Evolutionary conservation across 495 filamentous ascomycete species (phyloP).

Genomic region (Neurospora pannonica): DNA sequence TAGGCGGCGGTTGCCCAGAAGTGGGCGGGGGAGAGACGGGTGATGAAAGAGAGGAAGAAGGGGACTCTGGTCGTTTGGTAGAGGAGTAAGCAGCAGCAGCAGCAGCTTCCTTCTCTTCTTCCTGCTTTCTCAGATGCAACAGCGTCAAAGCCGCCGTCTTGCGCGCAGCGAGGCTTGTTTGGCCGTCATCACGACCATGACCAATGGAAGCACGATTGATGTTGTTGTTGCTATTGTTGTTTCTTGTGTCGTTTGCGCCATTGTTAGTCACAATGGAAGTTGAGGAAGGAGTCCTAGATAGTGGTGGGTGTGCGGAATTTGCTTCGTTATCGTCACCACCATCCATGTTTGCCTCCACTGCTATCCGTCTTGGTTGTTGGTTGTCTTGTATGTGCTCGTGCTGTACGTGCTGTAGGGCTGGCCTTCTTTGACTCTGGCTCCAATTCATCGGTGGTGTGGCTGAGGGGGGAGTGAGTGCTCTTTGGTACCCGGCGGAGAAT

Average conservation of each 20-base stretch:
- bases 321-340: background rate
- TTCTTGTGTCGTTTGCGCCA: background rate
- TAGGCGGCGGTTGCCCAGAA: background rate
- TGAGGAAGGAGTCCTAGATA: background rate
- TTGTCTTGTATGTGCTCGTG: background rate
- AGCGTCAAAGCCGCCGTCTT: background rate
- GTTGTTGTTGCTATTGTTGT: background rate
- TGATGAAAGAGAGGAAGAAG: background rate
- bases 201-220: background rate
- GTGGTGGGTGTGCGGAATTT: background rate
- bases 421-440: background rate
- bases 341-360: background rate
- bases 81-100: background rate
- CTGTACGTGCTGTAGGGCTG: background rate
- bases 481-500: background rate
- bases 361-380: background rate
- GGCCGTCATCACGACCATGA: background rate
- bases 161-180: background rate
- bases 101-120: background rate
- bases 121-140: background rate
- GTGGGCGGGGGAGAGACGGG: background rate
- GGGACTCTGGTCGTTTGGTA: background rate
- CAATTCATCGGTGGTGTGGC: background rate
- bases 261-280: background rate
- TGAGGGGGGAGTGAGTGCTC: background rate